phyloP scores from a whole-genome alignment of 2,329 filamentous ascomycete species.

The Neonectria coccinea region DNA sequence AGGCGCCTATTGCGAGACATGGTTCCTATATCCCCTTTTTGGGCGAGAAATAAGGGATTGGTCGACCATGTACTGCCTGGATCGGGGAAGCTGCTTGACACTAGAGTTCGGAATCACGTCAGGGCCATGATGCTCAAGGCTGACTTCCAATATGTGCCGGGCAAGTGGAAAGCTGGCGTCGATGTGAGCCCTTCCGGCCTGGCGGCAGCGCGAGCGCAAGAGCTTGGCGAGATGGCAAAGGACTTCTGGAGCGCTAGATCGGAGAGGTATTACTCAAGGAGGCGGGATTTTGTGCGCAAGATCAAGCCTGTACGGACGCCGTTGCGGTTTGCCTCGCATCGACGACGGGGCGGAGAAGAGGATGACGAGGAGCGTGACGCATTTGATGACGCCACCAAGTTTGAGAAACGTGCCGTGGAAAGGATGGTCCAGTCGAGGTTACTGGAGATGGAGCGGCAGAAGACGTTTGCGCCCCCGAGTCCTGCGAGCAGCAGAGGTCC shows the following conservation, averaged over 20 bases:
- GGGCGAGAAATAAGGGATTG: conserved; percentile 5
- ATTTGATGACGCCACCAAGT: conserved; percentile 5
- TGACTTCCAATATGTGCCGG: conserved; percentile 1
- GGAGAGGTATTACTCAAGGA: conserved; percentile 8
- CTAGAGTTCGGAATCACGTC: conserved; percentile 9
- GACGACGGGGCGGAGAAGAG: conserved; percentile 2
- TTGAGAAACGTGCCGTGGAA: conserved; percentile 12
- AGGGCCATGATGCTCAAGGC: conserved; percentile 2
- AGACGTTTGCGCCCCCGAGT: background rate
- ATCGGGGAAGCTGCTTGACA: conserved; percentile 6
- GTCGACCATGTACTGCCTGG: conserved; percentile 11
- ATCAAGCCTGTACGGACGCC: conserved; percentile 12
- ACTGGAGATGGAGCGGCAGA: conserved; percentile 3
- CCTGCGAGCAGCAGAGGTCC: conserved; percentile 8
- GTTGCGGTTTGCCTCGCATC: conserved; percentile 17
- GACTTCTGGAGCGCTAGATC: conserved; percentile 13
- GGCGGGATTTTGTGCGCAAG: conserved; percentile 19
- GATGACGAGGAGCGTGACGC: conserved; percentile 9
- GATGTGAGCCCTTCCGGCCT: conserved; percentile 5
- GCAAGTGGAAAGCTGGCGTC: conserved; percentile 13
- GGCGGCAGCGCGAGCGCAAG: conserved; percentile 3
- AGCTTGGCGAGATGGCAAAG: conserved; percentile 15
- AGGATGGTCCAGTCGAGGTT: conserved; percentile 4
- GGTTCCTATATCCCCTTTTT: conserved; percentile 10
- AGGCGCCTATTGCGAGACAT: conserved; percentile 10